Evolutionary conservation across 345 rosid species (phyloP), one percentile per base, ranked within the genome.

Genomic region (Pseudoturritis turrita): DNA sequence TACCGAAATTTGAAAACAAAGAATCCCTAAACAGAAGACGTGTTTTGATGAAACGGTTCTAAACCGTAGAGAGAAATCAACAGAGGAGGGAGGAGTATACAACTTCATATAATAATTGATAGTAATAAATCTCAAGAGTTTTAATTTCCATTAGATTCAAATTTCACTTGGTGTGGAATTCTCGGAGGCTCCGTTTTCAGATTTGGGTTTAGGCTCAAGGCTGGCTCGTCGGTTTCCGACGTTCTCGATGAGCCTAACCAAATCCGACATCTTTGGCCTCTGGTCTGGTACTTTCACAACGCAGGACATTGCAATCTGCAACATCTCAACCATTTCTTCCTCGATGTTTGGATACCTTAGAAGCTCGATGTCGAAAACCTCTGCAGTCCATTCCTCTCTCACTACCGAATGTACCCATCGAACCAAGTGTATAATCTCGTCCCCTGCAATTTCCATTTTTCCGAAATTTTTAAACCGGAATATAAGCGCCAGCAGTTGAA

Each of bases 381-480:
- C 98, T 26, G 98, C 98, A 0, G 97, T 95, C 99, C 98, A 92
- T 81, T 95, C 99, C 64, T 95, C 99, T 25, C 98, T 83, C 52
- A 95, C 99, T 5, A 96, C 98, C 0, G 96, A 96, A 72, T 92
- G 97, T 57, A 96, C 99, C 99, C 99, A 96, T 69, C 96, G 77
- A 43, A 90, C 99, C 84, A 96, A 81, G 76, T 96, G 98, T 47
- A 92, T 79, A 7, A 92, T 85, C 83, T 96, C 99, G 12, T 92
- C 97, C 0, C 96, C 89, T 18, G 85, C 90, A 3, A 79, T 75
- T 19, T 39, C 86, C 68, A 47, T 83, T 81, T 23, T 81, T 71
- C 10, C 85, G 85, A 25, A 85, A 65, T 86, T 78, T 33, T 11
- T 14, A 57, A 26, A 65, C 25, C 2, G 17, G 2, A 56, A 33